Evolutionary conservation across 306 rosid genomes (phyloP).

Genomic region (Quercus rubra): DNA sequence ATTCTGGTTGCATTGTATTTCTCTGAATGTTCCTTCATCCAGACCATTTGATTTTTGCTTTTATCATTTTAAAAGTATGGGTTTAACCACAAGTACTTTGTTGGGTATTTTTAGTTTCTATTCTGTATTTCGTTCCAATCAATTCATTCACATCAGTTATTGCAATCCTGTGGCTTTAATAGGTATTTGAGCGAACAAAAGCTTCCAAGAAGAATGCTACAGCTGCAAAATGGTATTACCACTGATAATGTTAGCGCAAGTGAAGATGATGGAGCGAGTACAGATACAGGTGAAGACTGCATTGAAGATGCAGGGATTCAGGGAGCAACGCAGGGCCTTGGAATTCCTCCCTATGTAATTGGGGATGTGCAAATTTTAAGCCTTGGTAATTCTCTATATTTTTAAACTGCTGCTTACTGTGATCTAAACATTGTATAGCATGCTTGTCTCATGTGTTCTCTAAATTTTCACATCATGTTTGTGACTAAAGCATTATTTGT

Average conservation of each 20-base stretch:
- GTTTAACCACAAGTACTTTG: background rate
- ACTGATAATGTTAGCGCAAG: slow-evolving; percentile 58
- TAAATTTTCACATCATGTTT: background rate
- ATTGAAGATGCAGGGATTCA: slow-evolving; percentile 41
- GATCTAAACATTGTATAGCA: background rate
- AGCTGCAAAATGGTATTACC: slow-evolving; percentile 61
- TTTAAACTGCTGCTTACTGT: background rate
- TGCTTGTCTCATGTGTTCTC: slow-evolving; percentile 13
- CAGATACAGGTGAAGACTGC: slow-evolving; percentile 77
- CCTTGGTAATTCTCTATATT: slow-evolving; percentile 55
- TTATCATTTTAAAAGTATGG: background rate
- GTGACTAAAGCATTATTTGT: background rate
- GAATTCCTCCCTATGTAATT: slow-evolving; percentile 57
- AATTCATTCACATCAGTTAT: slow-evolving; percentile 12
- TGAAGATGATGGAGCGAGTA: slow-evolving; percentile 66
- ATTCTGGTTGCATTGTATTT: background rate
- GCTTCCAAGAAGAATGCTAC: slow-evolving; percentile 86
- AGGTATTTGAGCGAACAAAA: slow-evolving; percentile 86
- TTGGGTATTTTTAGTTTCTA: background rate
- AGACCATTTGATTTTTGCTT: background rate
- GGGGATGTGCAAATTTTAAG: slow-evolving; percentile 76
- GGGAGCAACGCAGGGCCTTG: slow-evolving; percentile 31
- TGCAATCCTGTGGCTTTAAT: slow-evolving; percentile 27
- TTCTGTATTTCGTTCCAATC: background rate
- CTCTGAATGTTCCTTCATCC: background rate